Base-by-base conservation (phyloP, 2,329 filamentous ascomycete species). In the Cordyceps pruinosa region DNA sequence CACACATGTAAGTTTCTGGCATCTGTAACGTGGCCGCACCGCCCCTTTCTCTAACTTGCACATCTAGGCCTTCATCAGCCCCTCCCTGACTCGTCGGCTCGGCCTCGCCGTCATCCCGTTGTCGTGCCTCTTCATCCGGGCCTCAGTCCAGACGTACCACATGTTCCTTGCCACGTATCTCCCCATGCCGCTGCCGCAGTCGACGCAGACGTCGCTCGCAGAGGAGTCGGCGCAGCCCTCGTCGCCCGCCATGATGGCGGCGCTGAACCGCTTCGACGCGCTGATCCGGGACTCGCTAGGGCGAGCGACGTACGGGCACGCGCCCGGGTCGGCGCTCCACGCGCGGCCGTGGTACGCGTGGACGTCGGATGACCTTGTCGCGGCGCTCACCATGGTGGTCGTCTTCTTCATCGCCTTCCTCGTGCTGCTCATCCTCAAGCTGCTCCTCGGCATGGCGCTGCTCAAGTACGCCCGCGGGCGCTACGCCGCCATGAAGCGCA, bases 141-240 rank as follows among this genome's bases (percentile, higher is more conserved):
- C 95, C 47, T 92, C 90, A 1, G 82, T 97, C 44, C 94, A 99
- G 70, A 97, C 93, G 7, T 99, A 97, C 72, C 89, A 97, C 73
- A 97, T 97, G 93, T 96, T 97, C 67, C 81, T 97, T 15, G 89
- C 92, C 4, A 92, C 90, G 0, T 87, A 96, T 65, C 79, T 97
- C 34, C 88, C 90, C 0, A 82, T 88, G 9, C 89, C 90, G 0
- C 77, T 90, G 0, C 76, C 82, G 26, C 77, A 85, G 26, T 84
- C 85, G 4, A 77, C 83, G 28, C 81, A 87, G 48, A 86, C 87
- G 19, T 81, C 87, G 6, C 73, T 90, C 15, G 77, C 82, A 4
- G 75, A 85, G 4, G 87, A 89, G 42, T 82, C 83, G 0, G 77
- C 83, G 0, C 75, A 78, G 3, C 80, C 82, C 0, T 79, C 85